Evolutionary conservation across 805 yeast genomes (phyloP), one percentile per base, ranked within the genome.

Genomic region (Kodamaea neixiangensis): DNA sequence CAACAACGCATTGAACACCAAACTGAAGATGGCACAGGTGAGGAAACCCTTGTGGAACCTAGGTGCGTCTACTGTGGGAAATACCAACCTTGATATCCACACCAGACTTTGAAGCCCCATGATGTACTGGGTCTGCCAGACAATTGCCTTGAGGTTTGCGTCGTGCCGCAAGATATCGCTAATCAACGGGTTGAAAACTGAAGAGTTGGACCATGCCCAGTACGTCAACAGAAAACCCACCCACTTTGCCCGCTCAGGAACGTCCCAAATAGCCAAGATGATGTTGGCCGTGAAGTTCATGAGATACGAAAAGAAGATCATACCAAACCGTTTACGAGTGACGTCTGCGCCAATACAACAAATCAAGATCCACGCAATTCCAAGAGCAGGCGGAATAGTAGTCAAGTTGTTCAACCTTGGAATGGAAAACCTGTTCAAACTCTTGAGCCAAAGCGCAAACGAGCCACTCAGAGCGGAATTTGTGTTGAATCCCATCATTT

Each of bases 311-410:
- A 63, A 57, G 33, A 54, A 40, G 39, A 60, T 55, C 53, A 59
- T 50, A 1, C 58, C 59, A 48, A 58, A 62, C 19, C 66, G 46
- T 46, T 57, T 58, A 14, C 57, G 50, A 4, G 78, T 71, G 17
- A 79, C 57, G 64, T 82, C 86, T 4, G 86, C 82, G 45, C 80
- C 80, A 31, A 71, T 65, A 41, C 81, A 73, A 21, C 74, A 69
- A 7, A 78, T 51, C 17, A 76, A 52, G n/a, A 80, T 74, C 57
- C 68, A 82, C 1, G 78, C 60, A 35, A 83, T 72, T 6, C 87
- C 87, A 22, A 83, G 62, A 11, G 80, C 85, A 1, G 87, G 86
- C 0, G 87, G 81, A 14, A 81, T 55, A 2, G 83, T 75, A 10
- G 83, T 70, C 44, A 80, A 66, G 50, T 81, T 71, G 58, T 83